Evolutionary conservation across 805 yeast species (phyloP), one percentile per base, ranked within the genome.

Genomic region (Candida broadrunensis): DNA sequence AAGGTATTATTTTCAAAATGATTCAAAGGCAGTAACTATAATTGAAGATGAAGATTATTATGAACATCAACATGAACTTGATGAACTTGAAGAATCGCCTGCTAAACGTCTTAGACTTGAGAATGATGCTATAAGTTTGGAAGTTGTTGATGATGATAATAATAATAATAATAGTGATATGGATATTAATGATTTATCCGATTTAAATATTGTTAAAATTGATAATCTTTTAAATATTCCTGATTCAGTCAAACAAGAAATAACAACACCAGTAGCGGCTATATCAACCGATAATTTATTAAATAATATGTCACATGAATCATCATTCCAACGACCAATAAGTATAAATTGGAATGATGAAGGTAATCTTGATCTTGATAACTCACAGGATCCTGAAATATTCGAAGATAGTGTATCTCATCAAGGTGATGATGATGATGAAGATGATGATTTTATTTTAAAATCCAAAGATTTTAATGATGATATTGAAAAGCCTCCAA

Each of bases 321-420:
- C 53, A 14, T 63, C 71, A 9, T 69, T 67, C 39, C 70, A 62
- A 43, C 54, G 57, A 39, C 65, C 72, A 9, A 52, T 64, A 3
- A 67, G 73, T 45, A 62, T 70, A 20, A 68, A 65, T 48, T 70
- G 75, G 75, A 67, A 67, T 45, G 71, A 67, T 33, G 67, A 58
- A 18, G 63, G 52, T 4, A 55, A 60, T 24, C 40, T 60, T 18
- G 52, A 61, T 16, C 46, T 63, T n/a, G 67, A 63, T 19, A 45
- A 54, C 30, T 57, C 67, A 3, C 13, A 38, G 14, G 32, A 29
- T 29, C 17, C 17, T 29, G 32, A 29, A 29, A 15, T 29, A 14
- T 29, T 29, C 14, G 18, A 29, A 29, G 32, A 29, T 15, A 29
- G 32, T 29, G 32, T 29, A 5, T 29, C 32, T n/a, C 32, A 29